Evolutionary conservation across 1,284 basidiomycete genomes (phyloP).

Genomic region (Agaricales sp.): DNA sequence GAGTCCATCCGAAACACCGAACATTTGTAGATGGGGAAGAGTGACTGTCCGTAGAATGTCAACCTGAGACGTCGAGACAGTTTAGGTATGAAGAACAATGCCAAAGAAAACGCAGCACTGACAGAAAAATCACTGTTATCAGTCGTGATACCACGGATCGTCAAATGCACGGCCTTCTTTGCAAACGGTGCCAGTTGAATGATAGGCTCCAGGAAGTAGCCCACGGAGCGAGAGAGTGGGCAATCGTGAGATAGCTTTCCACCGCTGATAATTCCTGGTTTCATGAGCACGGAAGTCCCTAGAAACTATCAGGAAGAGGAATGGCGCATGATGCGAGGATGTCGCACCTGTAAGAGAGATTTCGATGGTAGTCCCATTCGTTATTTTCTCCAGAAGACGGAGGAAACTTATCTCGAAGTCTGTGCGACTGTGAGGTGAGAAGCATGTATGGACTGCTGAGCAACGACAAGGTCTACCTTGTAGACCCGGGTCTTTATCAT

Average conservation of each 20-base stretch:
- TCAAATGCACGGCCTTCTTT: constrained; percentile 80
- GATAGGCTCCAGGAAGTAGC: constrained; percentile 91
- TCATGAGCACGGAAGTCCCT: constrained; percentile 87
- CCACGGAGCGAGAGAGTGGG: constrained; percentile 77
- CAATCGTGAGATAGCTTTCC: constrained; percentile 83
- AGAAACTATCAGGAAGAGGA: constrained; percentile 6
- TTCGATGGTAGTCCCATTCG: constrained; percentile 93
- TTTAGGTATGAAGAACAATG: constrained; percentile 5
- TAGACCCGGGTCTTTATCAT: constrained; percentile 91
- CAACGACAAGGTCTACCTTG: constrained; percentile 43
- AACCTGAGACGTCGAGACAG: constrained; percentile 36
- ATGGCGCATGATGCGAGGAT: constrained; percentile 1
- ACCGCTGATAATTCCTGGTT: constrained; percentile 87
- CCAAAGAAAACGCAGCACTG: neutral
- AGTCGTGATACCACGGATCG: constrained; percentile 84
- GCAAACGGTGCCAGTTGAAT: constrained; percentile 89
- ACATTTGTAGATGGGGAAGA: constrained; percentile 84
- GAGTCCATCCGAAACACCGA: constrained; percentile 80
- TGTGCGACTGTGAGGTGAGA: constrained; percentile 17
- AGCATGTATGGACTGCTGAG: neutral
- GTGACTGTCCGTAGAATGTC: constrained; percentile 91
- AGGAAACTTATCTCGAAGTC: constrained; percentile 94
- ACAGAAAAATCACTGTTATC: constrained; percentile 85
- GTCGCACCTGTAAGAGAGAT: constrained; percentile 87
- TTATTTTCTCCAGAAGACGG: constrained; percentile 83